A percentile compares a stretch with the other conserved stretches of the same genome.
Evolutionary conservation across 2,329 filamentous ascomycete genomes (phyloP).

Genomic region (Aspergillus flavus): DNA sequence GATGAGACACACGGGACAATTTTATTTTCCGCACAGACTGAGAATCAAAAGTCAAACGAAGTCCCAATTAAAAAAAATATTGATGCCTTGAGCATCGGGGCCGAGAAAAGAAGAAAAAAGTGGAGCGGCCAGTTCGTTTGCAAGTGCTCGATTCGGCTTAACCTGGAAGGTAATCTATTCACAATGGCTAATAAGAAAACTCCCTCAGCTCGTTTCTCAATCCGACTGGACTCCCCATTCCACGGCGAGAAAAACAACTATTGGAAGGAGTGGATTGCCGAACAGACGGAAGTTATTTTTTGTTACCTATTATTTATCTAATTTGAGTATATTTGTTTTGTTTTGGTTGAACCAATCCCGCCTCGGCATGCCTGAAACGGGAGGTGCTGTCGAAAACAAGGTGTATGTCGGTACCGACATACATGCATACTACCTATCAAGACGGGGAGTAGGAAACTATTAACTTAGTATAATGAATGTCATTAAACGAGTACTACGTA

Average conservation of each 20-base stretch:
- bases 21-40: neutral
- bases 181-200: neutral
- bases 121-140: constrained; percentile 3
- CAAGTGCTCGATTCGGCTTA: neutral
- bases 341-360: neutral
- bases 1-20: neutral
- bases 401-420: neutral
- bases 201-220: neutral
- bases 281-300: too few relatives aligned
- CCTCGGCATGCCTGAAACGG: neutral
- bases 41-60: neutral
- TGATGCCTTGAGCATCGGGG: constrained; percentile 10
- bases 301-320: too few relatives aligned
- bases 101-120: neutral
- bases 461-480: neutral
- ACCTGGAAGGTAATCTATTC: neutral
- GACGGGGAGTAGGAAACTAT: too few relatives aligned
- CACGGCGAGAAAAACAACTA: neutral
- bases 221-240: neutral
- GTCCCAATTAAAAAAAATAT: constrained; percentile 1
- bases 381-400: neutral
- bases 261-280: neutral
- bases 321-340: neutral
- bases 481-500: neutral
- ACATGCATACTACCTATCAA: too few relatives aligned